phyloP scores from a whole-genome alignment of 352 stramenopile genomes.

The Pythium rhizo-oryzae region DNA sequence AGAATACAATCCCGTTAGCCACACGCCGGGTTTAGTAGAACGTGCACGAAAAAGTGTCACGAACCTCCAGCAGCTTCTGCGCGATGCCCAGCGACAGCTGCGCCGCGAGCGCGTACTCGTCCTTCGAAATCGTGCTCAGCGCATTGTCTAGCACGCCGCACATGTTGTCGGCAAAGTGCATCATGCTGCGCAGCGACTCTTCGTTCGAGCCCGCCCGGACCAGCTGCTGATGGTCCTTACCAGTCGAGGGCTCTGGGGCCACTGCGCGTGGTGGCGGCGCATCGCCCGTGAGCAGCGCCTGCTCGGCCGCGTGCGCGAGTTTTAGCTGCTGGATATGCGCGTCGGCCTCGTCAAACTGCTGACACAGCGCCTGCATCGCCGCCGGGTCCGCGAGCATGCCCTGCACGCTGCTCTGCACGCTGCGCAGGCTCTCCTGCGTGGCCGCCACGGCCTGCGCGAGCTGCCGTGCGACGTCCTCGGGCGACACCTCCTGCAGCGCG shows the following conservation, averaged over 20 bases:
- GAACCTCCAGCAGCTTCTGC: conserved; percentile 65
- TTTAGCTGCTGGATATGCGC: conserved; percentile 44
- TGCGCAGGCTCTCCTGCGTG: conserved; percentile 69
- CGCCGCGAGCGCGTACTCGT: conserved; percentile 65
- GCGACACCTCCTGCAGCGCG: conserved; percentile 48
- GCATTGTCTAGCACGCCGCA: conserved; percentile 75
- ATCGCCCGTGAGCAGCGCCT: conserved; percentile 13
- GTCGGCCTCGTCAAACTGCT: conserved; percentile 55
- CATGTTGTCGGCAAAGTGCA: conserved; percentile 76
- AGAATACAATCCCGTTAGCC: neutral
- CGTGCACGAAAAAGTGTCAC: neutral
- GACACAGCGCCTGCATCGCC: conserved; percentile 59
- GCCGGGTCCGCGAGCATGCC: conserved; percentile 65
- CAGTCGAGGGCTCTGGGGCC: too few relatives aligned
- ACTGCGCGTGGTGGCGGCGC: neutral
- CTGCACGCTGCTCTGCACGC: conserved; percentile 52
- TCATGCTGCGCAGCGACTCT: conserved; percentile 73
- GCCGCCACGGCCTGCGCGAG: conserved; percentile 58
- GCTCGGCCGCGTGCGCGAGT: conserved; percentile 29
- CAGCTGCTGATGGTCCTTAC: conserved; percentile 14
- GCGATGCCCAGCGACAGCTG: conserved; percentile 78
- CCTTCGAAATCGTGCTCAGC: conserved; percentile 70
- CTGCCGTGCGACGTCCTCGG: conserved; percentile 51
- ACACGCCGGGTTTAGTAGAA: neutral
- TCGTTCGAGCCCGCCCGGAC: conserved; percentile 41